Percentiles rank a stretch among this genome's conserved stretches.
phyloP scores from a whole-genome alignment of 2,329 filamentous ascomycete genomes.

The Alternaria tenuissima region DNA sequence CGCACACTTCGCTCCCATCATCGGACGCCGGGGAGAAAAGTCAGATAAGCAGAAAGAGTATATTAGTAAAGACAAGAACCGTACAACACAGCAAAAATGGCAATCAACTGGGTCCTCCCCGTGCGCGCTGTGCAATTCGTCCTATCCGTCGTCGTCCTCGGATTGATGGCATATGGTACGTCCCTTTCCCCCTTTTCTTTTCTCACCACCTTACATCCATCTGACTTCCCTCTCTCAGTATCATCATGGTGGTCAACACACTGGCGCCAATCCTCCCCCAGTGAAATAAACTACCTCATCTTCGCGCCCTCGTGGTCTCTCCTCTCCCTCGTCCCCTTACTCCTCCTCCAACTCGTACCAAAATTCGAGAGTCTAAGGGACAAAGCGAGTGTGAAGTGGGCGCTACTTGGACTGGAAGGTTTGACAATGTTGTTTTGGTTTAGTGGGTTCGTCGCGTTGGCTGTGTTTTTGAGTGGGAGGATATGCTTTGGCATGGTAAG shows the following conservation, averaged over 20 bases:
- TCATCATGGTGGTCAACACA: conserved; percentile 62
- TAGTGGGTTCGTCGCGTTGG: conserved; percentile 80
- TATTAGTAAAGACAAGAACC: background rate
- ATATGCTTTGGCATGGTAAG: conserved; percentile 59
- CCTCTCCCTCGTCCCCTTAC: conserved; percentile 73
- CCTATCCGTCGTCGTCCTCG: conserved; percentile 77
- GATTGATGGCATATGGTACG: conserved; percentile 74
- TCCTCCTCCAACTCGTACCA: conserved; percentile 60
- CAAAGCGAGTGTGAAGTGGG: conserved; percentile 64
- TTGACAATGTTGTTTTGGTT: conserved; percentile 91
- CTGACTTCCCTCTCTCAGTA: conserved; percentile 55
- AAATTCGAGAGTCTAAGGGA: conserved; percentile 55
- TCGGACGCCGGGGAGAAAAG: background rate
- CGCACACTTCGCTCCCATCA: background rate
- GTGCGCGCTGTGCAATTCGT: conserved; percentile 72
- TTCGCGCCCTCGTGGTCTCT: conserved; percentile 79
- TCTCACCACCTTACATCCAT: conserved; percentile 5
- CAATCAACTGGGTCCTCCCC: conserved; percentile 65
- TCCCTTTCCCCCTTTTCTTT: background rate
- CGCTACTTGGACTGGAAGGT: conserved; percentile 71
- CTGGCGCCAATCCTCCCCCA: conserved; percentile 63
- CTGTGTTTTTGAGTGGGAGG: conserved; percentile 67
- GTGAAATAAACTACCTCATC: conserved; percentile 76
- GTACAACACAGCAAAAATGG: conserved; percentile 51
- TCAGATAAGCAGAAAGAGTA: background rate